A percentile compares a stretch with the other conserved stretches of the same genome.
phyloP scores from a whole-genome alignment of 106 monocot genomes.

The Xerophyta viscosa region DNA sequence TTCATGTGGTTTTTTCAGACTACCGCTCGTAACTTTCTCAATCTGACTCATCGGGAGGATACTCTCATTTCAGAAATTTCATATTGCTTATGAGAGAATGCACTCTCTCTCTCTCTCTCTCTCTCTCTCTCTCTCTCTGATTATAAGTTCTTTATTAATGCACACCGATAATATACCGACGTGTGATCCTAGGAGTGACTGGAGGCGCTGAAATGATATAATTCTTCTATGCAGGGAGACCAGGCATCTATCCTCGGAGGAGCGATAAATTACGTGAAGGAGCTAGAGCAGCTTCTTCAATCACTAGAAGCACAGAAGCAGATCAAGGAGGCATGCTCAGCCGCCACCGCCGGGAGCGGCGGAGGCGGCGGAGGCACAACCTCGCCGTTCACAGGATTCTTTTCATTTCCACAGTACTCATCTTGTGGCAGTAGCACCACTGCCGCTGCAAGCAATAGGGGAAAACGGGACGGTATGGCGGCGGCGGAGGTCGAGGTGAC shows the following conservation, averaged over 20 bases:
- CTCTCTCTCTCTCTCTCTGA: too few species aligned
- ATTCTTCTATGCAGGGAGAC: slow-evolving; percentile 57
- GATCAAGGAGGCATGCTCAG: slow-evolving; percentile 4
- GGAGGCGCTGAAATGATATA: too few species aligned
- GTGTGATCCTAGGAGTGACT: too few species aligned
- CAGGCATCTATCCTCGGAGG: slow-evolving; percentile 80
- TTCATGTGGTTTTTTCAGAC: too few species aligned
- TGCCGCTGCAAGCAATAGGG: slow-evolving; percentile 11
- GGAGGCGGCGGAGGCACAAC: background rate
- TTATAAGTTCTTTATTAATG: too few species aligned
- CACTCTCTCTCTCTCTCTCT: too few species aligned
- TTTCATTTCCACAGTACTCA: slow-evolving; percentile 50
- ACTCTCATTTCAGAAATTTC: too few species aligned
- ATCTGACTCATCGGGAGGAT: too few species aligned
- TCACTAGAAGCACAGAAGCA: slow-evolving; percentile 49
- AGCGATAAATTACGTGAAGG: slow-evolving; percentile 70
- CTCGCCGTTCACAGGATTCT: slow-evolving; percentile 32
- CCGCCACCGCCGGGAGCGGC: background rate
- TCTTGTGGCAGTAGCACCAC: background rate
- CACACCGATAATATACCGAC: too few species aligned
- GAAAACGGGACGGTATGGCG: slow-evolving; percentile 1
- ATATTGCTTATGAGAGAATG: too few species aligned
- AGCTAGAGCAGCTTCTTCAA: slow-evolving; percentile 68
- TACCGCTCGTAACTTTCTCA: too few species aligned
- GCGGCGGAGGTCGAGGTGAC: slow-evolving; percentile 70